A percentile compares a stretch with the other conserved stretches of the same genome.
Evolutionary conservation across 2,329 filamentous ascomycete genomes (phyloP).

Genomic region (Ascomycota sp.): DNA sequence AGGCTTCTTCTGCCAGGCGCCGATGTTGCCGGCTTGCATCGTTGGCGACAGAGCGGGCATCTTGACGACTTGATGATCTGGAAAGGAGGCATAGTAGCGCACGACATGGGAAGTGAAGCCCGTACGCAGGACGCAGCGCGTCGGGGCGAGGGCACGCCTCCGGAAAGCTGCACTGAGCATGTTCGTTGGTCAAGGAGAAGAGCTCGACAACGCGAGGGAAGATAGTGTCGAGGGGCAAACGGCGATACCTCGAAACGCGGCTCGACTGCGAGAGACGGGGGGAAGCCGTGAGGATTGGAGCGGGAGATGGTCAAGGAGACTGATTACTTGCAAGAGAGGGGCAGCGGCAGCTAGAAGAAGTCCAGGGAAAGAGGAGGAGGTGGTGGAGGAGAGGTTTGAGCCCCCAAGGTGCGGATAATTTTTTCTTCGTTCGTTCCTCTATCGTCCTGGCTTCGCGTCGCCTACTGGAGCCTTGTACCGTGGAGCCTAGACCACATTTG

Average conservation of each 20-base stretch:
- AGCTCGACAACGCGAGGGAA: too few relatives aligned
- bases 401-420: constrained; percentile 10
- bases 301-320: too few relatives aligned
- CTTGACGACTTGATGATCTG: constrained; percentile 82
- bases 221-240: too few relatives aligned
- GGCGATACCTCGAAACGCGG: too few relatives aligned
- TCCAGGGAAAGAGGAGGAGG: too few relatives aligned
- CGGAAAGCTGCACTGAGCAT: constrained; percentile 46
- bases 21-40: constrained; percentile 94
- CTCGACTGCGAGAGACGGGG: too few relatives aligned
- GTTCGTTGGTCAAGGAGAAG: constrained; percentile 11
- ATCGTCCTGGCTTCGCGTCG: constrained; percentile 13
- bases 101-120: constrained; percentile 32
- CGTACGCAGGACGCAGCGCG: constrained; percentile 28
- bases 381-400: too few relatives aligned
- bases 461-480: constrained; percentile 10
- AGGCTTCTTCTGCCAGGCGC: constrained; percentile 91
- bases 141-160: constrained; percentile 35
- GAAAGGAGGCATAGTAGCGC: constrained; percentile 64
- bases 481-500: constrained; percentile 12
- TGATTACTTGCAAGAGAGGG: too few relatives aligned
- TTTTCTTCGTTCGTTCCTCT: constrained; percentile 16
- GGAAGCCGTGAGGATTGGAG: too few relatives aligned
- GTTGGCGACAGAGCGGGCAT: constrained; percentile 97
- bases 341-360: too few relatives aligned